These are phyloP conservation scores for Oryza officinalis DNA, from an alignment of 176 grass and related monocot species.

Conservation along the genomic window DNA sequence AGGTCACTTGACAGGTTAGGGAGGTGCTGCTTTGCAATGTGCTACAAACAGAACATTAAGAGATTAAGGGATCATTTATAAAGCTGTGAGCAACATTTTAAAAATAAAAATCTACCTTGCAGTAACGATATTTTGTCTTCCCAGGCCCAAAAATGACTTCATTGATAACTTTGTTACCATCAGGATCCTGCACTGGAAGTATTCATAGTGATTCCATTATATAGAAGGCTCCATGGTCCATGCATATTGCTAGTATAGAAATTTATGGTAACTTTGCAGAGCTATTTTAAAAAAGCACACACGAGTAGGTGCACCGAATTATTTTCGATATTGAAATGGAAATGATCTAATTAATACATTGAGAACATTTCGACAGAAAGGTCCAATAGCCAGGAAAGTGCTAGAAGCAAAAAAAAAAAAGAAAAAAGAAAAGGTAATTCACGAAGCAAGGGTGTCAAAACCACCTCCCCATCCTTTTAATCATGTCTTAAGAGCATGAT, in stretches of 20 bases:
- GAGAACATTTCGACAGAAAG: not conserved
- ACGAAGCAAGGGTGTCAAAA: not conserved
- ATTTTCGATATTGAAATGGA: not conserved
- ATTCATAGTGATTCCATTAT: not conserved
- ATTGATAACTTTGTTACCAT: slow-evolving; percentile 82
- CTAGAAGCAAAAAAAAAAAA: not conserved
- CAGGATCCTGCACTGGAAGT: slow-evolving; percentile 64
- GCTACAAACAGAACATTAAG: slow-evolving; percentile 51
- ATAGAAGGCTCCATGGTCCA: not conserved
- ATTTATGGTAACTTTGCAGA: not conserved
- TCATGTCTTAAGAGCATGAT: not conserved
- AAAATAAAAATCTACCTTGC: slow-evolving; percentile 70
- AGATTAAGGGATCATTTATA: slow-evolving; percentile 8
- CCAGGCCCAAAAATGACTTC: slow-evolving; percentile 86
- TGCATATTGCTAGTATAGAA: not conserved
- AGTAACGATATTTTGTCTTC: slow-evolving; percentile 74
- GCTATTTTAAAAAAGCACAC: not conserved
- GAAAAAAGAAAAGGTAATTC: not conserved
- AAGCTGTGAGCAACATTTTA: not conserved
- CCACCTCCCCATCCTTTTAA: not conserved
- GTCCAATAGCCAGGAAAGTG: not conserved
- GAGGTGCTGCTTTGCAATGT: slow-evolving; percentile 85
- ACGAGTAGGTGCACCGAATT: not conserved
- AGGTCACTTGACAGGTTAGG: slow-evolving; percentile 69
- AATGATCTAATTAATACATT: not conserved